Base-by-base conservation (phyloP, 2,329 filamentous ascomycete species). In the Xylaria sp. region DNA sequence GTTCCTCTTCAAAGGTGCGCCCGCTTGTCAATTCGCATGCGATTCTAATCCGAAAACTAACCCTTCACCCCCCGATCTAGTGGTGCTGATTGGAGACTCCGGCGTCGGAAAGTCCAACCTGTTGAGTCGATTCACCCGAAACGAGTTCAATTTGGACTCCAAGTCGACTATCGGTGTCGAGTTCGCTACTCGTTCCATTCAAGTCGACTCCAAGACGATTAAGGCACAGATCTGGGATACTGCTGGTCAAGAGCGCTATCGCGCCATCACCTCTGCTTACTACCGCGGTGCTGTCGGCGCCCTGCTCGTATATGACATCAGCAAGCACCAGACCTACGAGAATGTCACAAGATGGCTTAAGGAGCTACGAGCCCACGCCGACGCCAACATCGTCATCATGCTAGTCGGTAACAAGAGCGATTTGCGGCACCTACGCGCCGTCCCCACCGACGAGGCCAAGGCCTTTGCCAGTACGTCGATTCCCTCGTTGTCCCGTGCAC, bases 191-290 rank as follows among this genome's bases (percentile, higher is more conserved):
- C 90, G 95, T 69, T 97, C 93, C 71, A 99, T 99, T 78, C 94
- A 98, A 82, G 95, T 99, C 75, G 95, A 99, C 82, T 91, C 92
- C 77, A 99, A 99, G 87, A 99, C 95, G 69, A 99, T 99, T 89
- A 99, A 99, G 87, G 95, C 95, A 73, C 95, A 99, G 84, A 99
- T 99, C 76, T 99, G 96, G 95, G 95, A 99, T 84, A 99, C 95
- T 63, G 95, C 95, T 71, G 95, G 95, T 71, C 95, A 99, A 84
- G 95, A 99, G 83, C 91, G 95, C 79, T 99, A 98, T 84, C 92
- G 96, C 78, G 95, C 95, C 78, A 99, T 99, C 79, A 99, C 95
- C 72, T 97, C 95, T 64, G 95, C 95, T 71, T 99, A 99, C 85
- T 99, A 99, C 82, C 91, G 95, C 74, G 96, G 95, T 75, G 96